Percentiles rank a stretch among this genome's conserved stretches.
Evolutionary conservation across 2,329 filamentous ascomycete genomes (phyloP).

Genomic region (Trichoderma aggressivum): DNA sequence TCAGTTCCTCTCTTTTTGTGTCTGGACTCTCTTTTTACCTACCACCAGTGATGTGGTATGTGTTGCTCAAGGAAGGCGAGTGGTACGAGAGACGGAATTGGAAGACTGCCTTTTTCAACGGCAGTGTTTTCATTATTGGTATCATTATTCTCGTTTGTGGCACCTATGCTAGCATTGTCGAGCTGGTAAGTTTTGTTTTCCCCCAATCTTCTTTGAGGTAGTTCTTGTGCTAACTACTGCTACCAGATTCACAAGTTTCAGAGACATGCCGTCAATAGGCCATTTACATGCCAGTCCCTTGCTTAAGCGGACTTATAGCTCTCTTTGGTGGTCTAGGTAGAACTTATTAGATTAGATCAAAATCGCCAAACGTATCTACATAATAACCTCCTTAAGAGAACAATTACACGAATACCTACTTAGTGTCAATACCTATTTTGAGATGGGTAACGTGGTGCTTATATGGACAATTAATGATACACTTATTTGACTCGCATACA

Average conservation of each 20-base stretch:
- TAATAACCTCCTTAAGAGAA: background rate
- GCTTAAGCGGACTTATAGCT: background rate
- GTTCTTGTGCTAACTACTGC: background rate
- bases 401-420: background rate
- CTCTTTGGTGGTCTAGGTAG: background rate
- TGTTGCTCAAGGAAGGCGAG: constrained; percentile 32
- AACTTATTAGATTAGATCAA: background rate
- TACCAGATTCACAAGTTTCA: constrained; percentile 1
- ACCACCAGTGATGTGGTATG: constrained; percentile 41
- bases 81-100: constrained; percentile 28
- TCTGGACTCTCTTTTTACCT: constrained; percentile 37
- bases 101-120: constrained; percentile 23
- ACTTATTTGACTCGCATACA: background rate
- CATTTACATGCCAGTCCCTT: constrained; percentile 4
- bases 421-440: background rate
- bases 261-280: background rate
- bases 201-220: background rate
- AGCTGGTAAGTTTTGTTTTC: constrained; percentile 25
- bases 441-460: background rate
- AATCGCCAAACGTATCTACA: background rate
- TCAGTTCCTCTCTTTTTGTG: constrained; percentile 47
- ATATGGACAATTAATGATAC: background rate
- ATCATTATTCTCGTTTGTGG: constrained; percentile 26
- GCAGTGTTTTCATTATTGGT: constrained; percentile 27
- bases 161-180: constrained; percentile 27